Conservation (phyloP, 441 rosid genomes). For the Arabidopsis lyrata region DNA sequence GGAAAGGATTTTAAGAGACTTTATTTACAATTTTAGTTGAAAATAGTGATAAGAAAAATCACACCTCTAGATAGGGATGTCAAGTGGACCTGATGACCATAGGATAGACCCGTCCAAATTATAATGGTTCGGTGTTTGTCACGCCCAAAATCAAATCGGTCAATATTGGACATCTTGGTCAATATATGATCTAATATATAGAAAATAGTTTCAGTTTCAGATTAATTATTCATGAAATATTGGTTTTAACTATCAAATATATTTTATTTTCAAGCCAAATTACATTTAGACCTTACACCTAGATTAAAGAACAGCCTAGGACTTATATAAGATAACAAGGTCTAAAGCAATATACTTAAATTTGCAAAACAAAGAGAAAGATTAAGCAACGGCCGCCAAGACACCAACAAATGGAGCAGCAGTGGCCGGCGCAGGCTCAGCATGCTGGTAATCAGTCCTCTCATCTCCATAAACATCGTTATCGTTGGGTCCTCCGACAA, state of each 20-base stretch:
- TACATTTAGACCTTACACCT: background rate
- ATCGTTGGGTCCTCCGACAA: conserved; percentile 62
- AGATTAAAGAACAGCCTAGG: background rate
- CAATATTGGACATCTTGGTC: background rate
- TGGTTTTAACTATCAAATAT: background rate
- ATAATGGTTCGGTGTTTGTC: too few relatives aligned
- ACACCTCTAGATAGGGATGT: too few relatives aligned
- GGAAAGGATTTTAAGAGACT: too few relatives aligned
- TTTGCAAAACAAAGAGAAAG: background rate
- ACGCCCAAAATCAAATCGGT: too few relatives aligned
- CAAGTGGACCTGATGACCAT: too few relatives aligned
- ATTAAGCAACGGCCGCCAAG: conserved; percentile 53
- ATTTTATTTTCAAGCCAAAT: background rate
- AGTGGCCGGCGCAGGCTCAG: conserved; percentile 50
- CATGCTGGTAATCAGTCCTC: conserved; percentile 44
- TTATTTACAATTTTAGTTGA: too few relatives aligned
- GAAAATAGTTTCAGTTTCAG: background rate
- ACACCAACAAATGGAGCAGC: conserved; percentile 57
- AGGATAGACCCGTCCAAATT: too few relatives aligned
- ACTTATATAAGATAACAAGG: background rate
- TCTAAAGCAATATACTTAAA: background rate
- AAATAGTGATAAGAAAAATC: too few relatives aligned
- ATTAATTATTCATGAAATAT: background rate
- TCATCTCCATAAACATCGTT: conserved; percentile 48
- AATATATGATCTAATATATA: background rate